Base-by-base conservation (phyloP, 257 asterid species). In the Lantana camara region DNA sequence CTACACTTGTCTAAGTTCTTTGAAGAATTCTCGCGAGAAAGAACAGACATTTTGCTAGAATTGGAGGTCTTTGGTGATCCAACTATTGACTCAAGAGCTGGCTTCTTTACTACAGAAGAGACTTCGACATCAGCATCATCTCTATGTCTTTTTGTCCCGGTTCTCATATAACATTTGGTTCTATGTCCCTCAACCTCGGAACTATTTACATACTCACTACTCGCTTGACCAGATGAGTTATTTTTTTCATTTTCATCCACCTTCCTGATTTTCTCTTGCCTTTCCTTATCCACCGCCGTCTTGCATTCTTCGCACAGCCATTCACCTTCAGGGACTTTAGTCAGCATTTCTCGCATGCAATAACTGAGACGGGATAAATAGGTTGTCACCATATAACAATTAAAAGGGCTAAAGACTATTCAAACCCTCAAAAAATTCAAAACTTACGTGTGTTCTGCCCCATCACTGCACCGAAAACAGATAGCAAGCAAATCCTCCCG, bases 221-320 rank as follows among this genome's bases (percentile, higher is more conserved):
- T 82, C 22, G 69, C 85, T 72, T 77, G 79, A 64, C 79, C 83
- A 76, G 85, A 76, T 49, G 84, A 79, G 74, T 66, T 67, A 66
- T 49, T 77, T 78, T 82, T 83, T 59, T 73, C 91, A 75, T 54
- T 76, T 58, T 71, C 86, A 69, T 77, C 80, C 57, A 71, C 16
- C 78, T 38, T 76, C 40, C 53, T 82, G 45, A 54, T 56, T 73
- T 77, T 84, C 61, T 70, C 84, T 65, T 66, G 85, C 77, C 75
- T 77, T 56, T 40, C 74, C 64, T 71, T 73, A 55, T 60, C 79
- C 30, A 51, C 82, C 75, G 70, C 63, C n/a, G 57, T 66, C 68
- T 76, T 77, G 81, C 99, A 94, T 63, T 88, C 99, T 80, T 88
- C 99, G 76, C 99, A 94, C 70, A 88, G 72, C 97, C 97, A 94